phyloP scores from a whole-genome alignment of 495 filamentous ascomycete genomes.

The Trichoderma parareesei region DNA sequence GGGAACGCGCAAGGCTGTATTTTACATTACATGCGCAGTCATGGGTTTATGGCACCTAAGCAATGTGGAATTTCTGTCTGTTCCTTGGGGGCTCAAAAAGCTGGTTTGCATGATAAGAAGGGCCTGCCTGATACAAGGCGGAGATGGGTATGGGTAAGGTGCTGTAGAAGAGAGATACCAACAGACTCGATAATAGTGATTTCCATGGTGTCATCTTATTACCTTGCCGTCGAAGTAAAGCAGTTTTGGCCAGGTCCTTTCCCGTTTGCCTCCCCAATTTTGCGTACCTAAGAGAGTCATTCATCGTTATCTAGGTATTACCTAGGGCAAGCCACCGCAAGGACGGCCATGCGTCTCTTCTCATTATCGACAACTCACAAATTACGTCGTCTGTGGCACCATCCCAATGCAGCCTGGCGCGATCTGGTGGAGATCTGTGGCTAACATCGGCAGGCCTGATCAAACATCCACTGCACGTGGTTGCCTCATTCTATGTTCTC shows the following conservation, averaged over 20 bases:
- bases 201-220: not conserved
- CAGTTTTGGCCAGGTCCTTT: not conserved
- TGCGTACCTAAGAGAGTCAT: not conserved
- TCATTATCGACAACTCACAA: not conserved
- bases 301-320: no score
- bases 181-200: not conserved
- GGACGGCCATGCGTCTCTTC: not conserved
- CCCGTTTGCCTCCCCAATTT: not conserved
- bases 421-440: slow-evolving; percentile 6
- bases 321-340: no score
- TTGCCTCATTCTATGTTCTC: not conserved
- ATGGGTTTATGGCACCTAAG: not conserved
- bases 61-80: not conserved
- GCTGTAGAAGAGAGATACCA: slow-evolving; percentile 6
- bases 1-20: slow-evolving; percentile 2
- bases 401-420: slow-evolving; percentile 8
- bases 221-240: not conserved
- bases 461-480: not conserved
- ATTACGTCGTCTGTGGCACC: slow-evolving; percentile 1
- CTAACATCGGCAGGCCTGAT: not conserved
- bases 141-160: not conserved
- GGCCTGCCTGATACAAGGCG: not conserved
- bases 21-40: not conserved
- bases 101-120: not conserved
- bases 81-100: slow-evolving; percentile 5